Conservation (phyloP, 345 rosid genomes). For the Psidium friedrichsthalianum region DNA sequence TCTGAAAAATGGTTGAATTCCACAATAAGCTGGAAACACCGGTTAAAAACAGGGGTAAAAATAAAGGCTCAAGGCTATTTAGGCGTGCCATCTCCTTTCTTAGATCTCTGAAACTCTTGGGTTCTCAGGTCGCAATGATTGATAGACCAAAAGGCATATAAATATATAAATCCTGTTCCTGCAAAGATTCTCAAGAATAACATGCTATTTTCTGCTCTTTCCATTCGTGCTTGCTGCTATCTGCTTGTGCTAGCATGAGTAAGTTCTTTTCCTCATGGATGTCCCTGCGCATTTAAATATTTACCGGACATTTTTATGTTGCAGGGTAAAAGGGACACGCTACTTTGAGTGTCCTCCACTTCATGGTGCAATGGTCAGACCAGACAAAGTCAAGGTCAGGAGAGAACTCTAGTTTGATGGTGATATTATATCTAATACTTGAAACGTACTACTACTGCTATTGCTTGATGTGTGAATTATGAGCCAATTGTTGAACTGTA, state of each 20-base stretch:
- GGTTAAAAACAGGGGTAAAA: neutral
- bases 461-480: neutral
- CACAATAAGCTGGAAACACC: neutral
- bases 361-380: constrained; percentile 77
- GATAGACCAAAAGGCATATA: neutral
- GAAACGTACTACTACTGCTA: neutral
- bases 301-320: neutral
- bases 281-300: neutral
- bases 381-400: constrained; percentile 88
- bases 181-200: neutral
- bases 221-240: neutral
- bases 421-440: neutral
- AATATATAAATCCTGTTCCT: neutral
- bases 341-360: constrained; percentile 66
- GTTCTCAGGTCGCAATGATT: neutral
- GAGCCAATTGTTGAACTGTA: neutral
- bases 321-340: constrained; percentile 75
- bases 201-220: neutral
- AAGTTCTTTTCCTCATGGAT: neutral
- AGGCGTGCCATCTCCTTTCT: neutral
- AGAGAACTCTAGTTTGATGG: neutral
- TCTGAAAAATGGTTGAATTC: neutral
- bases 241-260: neutral
- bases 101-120: neutral
- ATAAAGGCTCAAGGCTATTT: neutral